These are phyloP conservation scores for Calocybe gangraenosa DNA, from an alignment of 768 basidiomycete genomes.

Conservation along the genomic window DNA sequence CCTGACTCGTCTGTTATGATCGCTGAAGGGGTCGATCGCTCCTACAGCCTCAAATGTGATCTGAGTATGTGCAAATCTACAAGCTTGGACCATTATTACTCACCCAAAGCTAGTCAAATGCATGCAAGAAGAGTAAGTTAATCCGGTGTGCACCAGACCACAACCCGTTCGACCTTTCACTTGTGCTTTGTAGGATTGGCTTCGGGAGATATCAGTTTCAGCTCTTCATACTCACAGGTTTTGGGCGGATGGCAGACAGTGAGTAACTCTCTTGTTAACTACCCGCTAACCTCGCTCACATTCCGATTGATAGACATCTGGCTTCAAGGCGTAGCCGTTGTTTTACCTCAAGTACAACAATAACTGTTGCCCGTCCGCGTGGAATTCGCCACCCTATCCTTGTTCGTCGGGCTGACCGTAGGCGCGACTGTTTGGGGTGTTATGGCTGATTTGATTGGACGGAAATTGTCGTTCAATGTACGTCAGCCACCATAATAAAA, in stretches of 20 bases:
- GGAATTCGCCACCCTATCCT: slow-evolving; percentile 42
- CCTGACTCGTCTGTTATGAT: neutral
- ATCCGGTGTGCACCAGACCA: neutral
- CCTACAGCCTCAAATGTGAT: slow-evolving; percentile 19
- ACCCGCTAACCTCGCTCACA: slow-evolving; percentile 1
- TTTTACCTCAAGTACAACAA: slow-evolving; percentile 38
- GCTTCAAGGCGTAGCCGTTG: slow-evolving; percentile 45
- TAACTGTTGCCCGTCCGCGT: slow-evolving; percentile 38
- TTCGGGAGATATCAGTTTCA: slow-evolving; percentile 47
- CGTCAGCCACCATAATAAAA: neutral
- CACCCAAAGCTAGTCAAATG: slow-evolving; percentile 36
- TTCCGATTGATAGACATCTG: slow-evolving; percentile 31
- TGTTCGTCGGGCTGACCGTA: slow-evolving; percentile 45
- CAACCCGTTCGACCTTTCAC: neutral
- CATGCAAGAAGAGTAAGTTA: slow-evolving; percentile 39
- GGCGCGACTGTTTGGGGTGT: slow-evolving; percentile 48
- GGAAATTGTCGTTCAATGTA: slow-evolving; percentile 41
- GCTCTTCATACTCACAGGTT: slow-evolving; percentile 40
- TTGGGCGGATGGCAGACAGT: slow-evolving; percentile 51
- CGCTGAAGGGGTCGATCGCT: slow-evolving; percentile 14
- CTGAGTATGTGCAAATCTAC: slow-evolving; percentile 12
- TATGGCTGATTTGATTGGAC: slow-evolving; percentile 45
- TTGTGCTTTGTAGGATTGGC: slow-evolving; percentile 34
- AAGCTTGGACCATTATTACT: neutral
- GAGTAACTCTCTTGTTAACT: slow-evolving; percentile 10